Base-by-base conservation (phyloP, 495 filamentous ascomycete genomes). In the Lophiostoma macrostomum region DNA sequence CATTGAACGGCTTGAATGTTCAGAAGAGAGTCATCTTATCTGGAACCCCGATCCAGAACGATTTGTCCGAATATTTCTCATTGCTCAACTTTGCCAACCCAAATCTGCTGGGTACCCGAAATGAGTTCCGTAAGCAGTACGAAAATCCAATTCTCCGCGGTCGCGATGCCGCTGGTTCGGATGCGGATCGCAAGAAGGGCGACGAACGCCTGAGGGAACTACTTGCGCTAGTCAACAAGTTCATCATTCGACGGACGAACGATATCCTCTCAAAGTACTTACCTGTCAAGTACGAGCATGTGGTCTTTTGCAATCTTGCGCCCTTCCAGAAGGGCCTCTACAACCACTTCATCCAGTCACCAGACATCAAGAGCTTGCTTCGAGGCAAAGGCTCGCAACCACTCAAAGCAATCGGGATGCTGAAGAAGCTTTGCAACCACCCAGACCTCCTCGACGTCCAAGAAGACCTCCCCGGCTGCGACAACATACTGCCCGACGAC, bases 361-460 rank as follows among this genome's bases (percentile, higher is more conserved):
- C 94, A 0, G 90, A 95, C 46, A 96, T 99, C 69, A 88, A 91
- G 65, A 88, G 85, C 28, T 74, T 99, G 39, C 80, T 99, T 4
- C 80, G 90, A 50, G 93, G 93, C 32, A 98, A 98, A 70, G 93
- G 91, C 32, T 95, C 89, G 36, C 91, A 96, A 62, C 94, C 93
- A 13, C 78, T 99, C 46, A 96, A 96, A 64, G 93, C 93, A 5
- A 99, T 99, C 64, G 87, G 87, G 12, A 78, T 97, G 50, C 80
- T 99, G 64, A 99, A 99, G 69, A 99, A 99, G 62, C 81, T 99
- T 23, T 99, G 93, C 78, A 99, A 99, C 60, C 93, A 99, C 61
- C 93, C 93, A 0, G 94, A 99, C 59, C 80, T 99, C 16, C 80
- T 99, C 10, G 84, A 90, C 55, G 79, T 97, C 1, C 76, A 87